These are phyloP conservation scores for Volvox carteri DNA, from an alignment of 163 green algal species.

Conservation along the genomic window DNA sequence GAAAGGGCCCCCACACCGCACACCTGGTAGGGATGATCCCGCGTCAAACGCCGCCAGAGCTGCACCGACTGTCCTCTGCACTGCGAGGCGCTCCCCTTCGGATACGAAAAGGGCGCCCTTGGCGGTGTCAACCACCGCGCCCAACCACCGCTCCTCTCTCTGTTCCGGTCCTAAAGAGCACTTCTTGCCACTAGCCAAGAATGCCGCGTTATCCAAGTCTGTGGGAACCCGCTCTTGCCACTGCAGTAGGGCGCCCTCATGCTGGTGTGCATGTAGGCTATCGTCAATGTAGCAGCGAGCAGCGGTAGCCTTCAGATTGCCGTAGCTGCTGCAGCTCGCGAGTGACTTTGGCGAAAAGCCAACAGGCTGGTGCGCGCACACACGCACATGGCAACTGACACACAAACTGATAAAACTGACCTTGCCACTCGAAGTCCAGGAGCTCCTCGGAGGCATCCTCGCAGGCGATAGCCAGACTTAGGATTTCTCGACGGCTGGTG, in stretches of 20 bases:
- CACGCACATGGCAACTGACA: too few species aligned
- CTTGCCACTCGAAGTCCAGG: neutral
- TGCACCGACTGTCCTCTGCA: too few species aligned
- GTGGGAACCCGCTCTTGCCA: neutral
- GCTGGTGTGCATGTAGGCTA: neutral
- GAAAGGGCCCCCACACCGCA: neutral
- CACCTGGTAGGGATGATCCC: too few species aligned
- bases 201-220: neutral
- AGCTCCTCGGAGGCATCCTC: neutral
- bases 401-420: neutral
- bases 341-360: neutral
- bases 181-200: neutral
- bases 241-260: neutral
- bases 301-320: neutral
- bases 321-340: neutral
- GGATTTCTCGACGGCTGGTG: too few species aligned
- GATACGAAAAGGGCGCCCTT: neutral
- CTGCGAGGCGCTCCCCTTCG: neutral
- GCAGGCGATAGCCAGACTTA: neutral
- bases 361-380: too few species aligned
- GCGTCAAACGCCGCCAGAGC: neutral
- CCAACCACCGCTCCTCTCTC: neutral
- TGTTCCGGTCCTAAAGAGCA: neutral
- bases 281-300: neutral
- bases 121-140: neutral